Evolutionary conservation across 2,329 filamentous ascomycete genomes (phyloP).

Genomic region (Scedosporium aurantiacum): DNA sequence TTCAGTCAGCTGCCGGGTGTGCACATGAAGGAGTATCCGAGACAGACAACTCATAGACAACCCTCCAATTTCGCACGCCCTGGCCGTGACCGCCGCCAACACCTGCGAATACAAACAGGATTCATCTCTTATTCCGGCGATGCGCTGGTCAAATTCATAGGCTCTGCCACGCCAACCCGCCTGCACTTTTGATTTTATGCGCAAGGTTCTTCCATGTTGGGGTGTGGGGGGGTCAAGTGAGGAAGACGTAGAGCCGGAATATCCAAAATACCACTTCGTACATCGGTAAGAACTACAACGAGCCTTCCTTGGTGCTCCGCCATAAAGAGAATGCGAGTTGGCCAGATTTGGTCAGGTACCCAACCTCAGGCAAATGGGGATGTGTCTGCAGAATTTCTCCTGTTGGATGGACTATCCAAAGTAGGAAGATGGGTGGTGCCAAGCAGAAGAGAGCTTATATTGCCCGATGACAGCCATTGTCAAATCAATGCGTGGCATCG

Average conservation of each 20-base stretch:
- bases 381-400: background rate
- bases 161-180: background rate
- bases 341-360: background rate
- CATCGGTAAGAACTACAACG: background rate
- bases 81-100: no score
- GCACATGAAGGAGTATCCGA: background rate
- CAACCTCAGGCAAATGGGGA: background rate
- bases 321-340: background rate
- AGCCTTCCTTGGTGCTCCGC: background rate
- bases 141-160: background rate
- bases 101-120: background rate
- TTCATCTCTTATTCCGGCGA: background rate
- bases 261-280: background rate
- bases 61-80: background rate
- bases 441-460: background rate
- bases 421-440: background rate
- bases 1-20: background rate
- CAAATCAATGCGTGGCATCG: constrained; percentile 19
- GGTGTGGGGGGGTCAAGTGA: background rate
- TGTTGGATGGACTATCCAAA: background rate
- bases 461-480: constrained; percentile 18
- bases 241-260: background rate
- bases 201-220: background rate
- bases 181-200: background rate
- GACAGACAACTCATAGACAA: background rate